These are phyloP conservation scores for Aulographum hederae DNA, from an alignment of 2,329 filamentous ascomycete species.

Conservation along the genomic window DNA sequence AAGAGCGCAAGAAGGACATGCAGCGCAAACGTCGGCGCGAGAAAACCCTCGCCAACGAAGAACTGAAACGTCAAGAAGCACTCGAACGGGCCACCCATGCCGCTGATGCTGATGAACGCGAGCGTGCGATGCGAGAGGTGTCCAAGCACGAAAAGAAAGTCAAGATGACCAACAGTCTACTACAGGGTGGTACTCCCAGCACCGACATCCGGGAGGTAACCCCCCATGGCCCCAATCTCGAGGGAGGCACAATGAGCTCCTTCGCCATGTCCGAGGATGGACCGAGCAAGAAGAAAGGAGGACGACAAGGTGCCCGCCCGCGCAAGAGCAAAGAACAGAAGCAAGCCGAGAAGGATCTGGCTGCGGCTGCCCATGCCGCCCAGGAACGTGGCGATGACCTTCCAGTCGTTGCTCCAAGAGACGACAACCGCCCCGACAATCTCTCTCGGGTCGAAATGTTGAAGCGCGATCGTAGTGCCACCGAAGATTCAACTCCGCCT, in stretches of 20 bases:
- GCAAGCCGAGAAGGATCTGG: conserved; percentile 52
- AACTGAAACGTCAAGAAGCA: conserved; percentile 64
- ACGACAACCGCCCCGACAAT: conserved; percentile 36
- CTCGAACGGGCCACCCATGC: conserved; percentile 61
- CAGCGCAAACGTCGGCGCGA: conserved; percentile 90
- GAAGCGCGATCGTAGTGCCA: conserved; percentile 21
- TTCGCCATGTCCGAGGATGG: conserved; percentile 51
- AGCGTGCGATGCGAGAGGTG: conserved; percentile 66
- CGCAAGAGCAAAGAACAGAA: conserved; percentile 76
- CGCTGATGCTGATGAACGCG: conserved; percentile 64
- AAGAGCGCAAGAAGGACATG: conserved; percentile 99
- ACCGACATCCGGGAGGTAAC: conserved; percentile 59
- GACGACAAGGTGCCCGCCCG: conserved; percentile 39
- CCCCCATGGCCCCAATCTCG: conserved; percentile 59
- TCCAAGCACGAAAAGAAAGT: conserved; percentile 87
- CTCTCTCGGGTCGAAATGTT: conserved; percentile 28
- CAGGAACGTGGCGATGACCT: conserved; percentile 62
- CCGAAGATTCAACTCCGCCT: conserved; percentile 11
- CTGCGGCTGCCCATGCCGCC: conserved; percentile 74
- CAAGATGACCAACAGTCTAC: conserved; percentile 69
- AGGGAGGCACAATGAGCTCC: conserved; percentile 70
- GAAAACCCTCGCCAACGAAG: conserved; percentile 80
- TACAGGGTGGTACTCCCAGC: conserved; percentile 60
- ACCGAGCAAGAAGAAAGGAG: conserved; percentile 30
- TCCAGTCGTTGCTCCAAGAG: conserved; percentile 39